Percentiles rank a stretch among this genome's conserved stretches.
phyloP scores from a whole-genome alignment of 805 yeast species.

The Wickerhamomyces canadensis region DNA sequence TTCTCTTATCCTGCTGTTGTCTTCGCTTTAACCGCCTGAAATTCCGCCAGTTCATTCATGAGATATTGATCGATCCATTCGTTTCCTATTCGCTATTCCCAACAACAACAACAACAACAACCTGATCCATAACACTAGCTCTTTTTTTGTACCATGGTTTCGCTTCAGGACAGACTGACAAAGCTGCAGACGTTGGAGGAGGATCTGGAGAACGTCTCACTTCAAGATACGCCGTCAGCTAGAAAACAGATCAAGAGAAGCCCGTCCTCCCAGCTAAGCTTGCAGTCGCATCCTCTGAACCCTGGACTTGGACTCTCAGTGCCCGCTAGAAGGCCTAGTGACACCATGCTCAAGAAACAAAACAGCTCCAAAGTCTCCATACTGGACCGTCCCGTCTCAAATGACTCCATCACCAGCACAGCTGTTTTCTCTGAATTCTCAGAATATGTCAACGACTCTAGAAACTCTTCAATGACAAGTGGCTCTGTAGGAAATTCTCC shows the following conservation, averaged over 20 bases:
- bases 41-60: too few species aligned
- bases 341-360: constrained; percentile 12
- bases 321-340: constrained; percentile 22
- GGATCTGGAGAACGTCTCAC: constrained; percentile 8
- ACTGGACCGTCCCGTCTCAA: constrained; percentile 24
- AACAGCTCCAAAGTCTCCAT: constrained; percentile 10
- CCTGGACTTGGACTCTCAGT: constrained; percentile 16
- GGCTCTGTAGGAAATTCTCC: constrained; percentile 18
- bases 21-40: too few species aligned
- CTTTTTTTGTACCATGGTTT: too few species aligned
- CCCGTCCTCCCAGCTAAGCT: neutral
- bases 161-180: constrained; percentile 1
- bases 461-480: constrained; percentile 24
- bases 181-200: constrained; percentile 8
- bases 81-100: too few species aligned
- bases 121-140: too few species aligned
- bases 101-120: too few species aligned
- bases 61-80: too few species aligned
- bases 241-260: constrained; percentile 3
- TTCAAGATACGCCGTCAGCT: constrained; percentile 9
- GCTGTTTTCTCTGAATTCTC: constrained; percentile 15
- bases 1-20: too few species aligned
- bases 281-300: too few species aligned
- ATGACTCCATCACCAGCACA: constrained; percentile 22
- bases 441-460: constrained; percentile 14